Percentiles rank a stretch among this genome's conserved stretches.
Conservation (phyloP, 148 eudicot genomes). For the Drosera capensis region DNA sequence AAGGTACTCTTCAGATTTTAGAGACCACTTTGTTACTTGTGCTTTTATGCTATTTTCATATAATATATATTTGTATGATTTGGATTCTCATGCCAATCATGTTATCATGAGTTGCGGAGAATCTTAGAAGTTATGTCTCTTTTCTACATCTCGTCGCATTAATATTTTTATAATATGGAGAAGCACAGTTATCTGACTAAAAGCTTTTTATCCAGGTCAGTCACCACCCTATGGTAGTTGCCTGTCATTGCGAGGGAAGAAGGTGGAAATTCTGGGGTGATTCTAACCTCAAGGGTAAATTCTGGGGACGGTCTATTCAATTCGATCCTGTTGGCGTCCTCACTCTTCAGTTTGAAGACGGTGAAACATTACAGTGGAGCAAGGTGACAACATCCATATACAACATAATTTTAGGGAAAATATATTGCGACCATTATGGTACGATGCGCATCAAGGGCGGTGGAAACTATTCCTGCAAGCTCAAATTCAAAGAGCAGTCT, state of each 20-base stretch:
- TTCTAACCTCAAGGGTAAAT: conserved; percentile 89
- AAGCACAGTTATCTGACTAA: conserved; percentile 6
- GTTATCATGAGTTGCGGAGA: too few relatives aligned
- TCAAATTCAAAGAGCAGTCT: conserved; percentile 90
- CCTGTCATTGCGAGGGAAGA: conserved; percentile 86
- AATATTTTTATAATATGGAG: too few relatives aligned
- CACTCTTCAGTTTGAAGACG: conserved; percentile 79
- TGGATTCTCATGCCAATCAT: neutral
- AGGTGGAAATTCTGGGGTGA: conserved; percentile 97
- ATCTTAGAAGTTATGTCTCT: too few relatives aligned
- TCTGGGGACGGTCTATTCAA: conserved; percentile 95
- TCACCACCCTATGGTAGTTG: conserved; percentile 92
- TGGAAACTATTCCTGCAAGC: conserved; percentile 86
- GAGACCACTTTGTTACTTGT: too few relatives aligned
- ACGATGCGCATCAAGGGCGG: conserved; percentile 95
- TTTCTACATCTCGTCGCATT: too few relatives aligned
- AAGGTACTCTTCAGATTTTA: too few relatives aligned
- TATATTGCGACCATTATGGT: conserved; percentile 91
- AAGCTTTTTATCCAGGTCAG: conserved; percentile 77
- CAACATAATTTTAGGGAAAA: conserved; percentile 89
- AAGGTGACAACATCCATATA: conserved; percentile 94
- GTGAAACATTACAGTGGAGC: conserved; percentile 89
- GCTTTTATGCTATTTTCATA: too few relatives aligned
- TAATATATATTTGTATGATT: too few relatives aligned
- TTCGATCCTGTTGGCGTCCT: conserved; percentile 79